These are phyloP conservation scores for Diplotaxis tenuifolia DNA, from an alignment of 345 rosid genomes.

Conservation along the genomic window DNA sequence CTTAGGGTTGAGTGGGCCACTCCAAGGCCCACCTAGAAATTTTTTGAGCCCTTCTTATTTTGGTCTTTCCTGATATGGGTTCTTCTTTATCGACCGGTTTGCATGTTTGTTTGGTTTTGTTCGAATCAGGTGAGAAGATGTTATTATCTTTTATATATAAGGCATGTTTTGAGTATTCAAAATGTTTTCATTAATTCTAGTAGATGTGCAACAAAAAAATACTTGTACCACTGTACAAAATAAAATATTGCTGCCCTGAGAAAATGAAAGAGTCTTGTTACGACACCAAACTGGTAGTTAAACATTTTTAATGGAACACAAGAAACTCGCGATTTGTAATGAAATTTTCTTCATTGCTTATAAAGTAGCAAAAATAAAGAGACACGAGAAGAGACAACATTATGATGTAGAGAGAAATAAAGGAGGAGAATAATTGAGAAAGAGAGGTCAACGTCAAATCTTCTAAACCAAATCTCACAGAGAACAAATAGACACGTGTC, in stretches of 20 bases:
- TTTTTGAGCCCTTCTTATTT: constrained; percentile 7
- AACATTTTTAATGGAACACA: neutral
- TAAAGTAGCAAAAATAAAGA: constrained; percentile 10
- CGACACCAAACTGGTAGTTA: neutral
- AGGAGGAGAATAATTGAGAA: constrained; percentile 33
- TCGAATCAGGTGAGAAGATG: neutral
- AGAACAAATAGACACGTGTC: constrained; percentile 35
- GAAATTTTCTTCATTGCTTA: neutral
- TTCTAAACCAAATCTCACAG: constrained; percentile 36
- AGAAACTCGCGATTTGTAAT: neutral
- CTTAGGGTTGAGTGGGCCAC: constrained; percentile 94
- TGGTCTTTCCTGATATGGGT: neutral
- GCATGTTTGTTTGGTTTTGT: neutral
- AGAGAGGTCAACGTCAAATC: constrained; percentile 38
- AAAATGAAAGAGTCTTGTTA: neutral
- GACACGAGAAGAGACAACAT: constrained; percentile 27
- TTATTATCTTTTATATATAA: neutral
- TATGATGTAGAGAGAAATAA: constrained; percentile 4
- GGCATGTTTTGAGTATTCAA: neutral
- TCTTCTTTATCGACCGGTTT: constrained; percentile 22
- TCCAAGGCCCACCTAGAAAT: constrained; percentile 64
- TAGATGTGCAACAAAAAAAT: neutral
- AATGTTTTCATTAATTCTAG: neutral
- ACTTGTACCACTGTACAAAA: too few relatives aligned
- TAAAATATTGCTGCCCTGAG: neutral